Evolutionary conservation across 306 rosid species (phyloP).

Genomic region (Prunus davidiana): DNA sequence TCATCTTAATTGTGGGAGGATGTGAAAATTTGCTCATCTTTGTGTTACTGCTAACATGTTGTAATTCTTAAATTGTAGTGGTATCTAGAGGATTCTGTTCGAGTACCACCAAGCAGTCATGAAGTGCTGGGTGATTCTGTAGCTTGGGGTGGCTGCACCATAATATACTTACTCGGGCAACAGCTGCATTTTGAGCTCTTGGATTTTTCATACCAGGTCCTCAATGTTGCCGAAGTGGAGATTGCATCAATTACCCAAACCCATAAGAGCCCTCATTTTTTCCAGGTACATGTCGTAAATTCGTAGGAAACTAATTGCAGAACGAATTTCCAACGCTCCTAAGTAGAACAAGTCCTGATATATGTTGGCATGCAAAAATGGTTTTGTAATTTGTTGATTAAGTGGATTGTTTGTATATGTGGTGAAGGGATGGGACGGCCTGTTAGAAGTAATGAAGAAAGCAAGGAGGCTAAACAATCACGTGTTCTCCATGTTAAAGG

Average conservation of each 20-base stretch:
- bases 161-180: slow-evolving; percentile 94
- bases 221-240: slow-evolving; percentile 95
- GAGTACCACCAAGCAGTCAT: slow-evolving; percentile 56
- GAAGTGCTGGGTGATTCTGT: slow-evolving; percentile 91
- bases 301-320: too few relatives aligned
- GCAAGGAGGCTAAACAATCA: slow-evolving; percentile 96
- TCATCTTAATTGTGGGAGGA: neutral
- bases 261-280: slow-evolving; percentile 55
- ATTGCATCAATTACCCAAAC: slow-evolving; percentile 50
- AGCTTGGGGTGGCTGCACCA: slow-evolving; percentile 99
- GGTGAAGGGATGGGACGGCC: slow-evolving; percentile 80
- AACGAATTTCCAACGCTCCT: too few relatives aligned
- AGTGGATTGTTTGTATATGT: slow-evolving; percentile 1
- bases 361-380: neutral
- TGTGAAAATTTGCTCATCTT: slow-evolving; percentile 9
- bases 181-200: slow-evolving; percentile 96
- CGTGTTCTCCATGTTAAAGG: slow-evolving; percentile 94
- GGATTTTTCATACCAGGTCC: slow-evolving; percentile 92
- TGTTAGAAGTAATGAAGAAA: slow-evolving; percentile 90
- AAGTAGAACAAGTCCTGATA: too few relatives aligned
- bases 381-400: slow-evolving; percentile 1
- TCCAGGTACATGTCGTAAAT: slow-evolving; percentile 47
- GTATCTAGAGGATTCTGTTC: slow-evolving; percentile 79
- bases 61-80: slow-evolving; percentile 52
- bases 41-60: slow-evolving; percentile 20